Conservation (phyloP, 805 yeast genomes). For the Pichia paraexigua region DNA sequence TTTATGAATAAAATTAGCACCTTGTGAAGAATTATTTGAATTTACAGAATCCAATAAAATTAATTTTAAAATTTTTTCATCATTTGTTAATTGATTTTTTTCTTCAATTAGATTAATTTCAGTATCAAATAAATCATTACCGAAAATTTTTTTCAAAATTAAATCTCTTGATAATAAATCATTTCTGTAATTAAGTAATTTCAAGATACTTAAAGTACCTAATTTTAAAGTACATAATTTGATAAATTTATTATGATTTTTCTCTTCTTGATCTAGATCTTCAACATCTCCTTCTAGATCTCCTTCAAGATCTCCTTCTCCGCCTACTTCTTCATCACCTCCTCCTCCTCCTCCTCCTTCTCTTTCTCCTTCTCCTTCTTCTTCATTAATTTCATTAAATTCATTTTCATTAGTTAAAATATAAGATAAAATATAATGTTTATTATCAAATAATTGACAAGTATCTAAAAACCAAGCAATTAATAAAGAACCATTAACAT, state of each 20-base stretch:
- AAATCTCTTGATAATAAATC: conserved; percentile 54
- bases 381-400: background rate
- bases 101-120: conserved; percentile 5
- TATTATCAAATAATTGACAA: conserved; percentile 45
- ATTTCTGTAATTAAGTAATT: conserved; percentile 62
- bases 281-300: background rate
- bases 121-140: conserved; percentile 29
- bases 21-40: conserved; percentile 29
- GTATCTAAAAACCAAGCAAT: conserved; percentile 95
- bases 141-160: conserved; percentile 61
- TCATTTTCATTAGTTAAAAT: conserved; percentile 16
- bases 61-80: conserved; percentile 28
- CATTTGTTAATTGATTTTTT: conserved; percentile 4
- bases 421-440: conserved; percentile 48
- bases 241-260: conserved; percentile 10
- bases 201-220: conserved; percentile 75
- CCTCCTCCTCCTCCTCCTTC: background rate
- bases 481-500: conserved; percentile 80
- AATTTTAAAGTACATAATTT: conserved; percentile 41
- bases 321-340: background rate
- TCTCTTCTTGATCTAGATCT: too few relatives aligned
- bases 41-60: conserved; percentile 48
- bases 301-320: too few relatives aligned
- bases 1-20: conserved; percentile 73
- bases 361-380: background rate